Evolutionary conservation across 208 protist genomes (phyloP).

Genomic region (Angomonas ambiguus): DNA sequence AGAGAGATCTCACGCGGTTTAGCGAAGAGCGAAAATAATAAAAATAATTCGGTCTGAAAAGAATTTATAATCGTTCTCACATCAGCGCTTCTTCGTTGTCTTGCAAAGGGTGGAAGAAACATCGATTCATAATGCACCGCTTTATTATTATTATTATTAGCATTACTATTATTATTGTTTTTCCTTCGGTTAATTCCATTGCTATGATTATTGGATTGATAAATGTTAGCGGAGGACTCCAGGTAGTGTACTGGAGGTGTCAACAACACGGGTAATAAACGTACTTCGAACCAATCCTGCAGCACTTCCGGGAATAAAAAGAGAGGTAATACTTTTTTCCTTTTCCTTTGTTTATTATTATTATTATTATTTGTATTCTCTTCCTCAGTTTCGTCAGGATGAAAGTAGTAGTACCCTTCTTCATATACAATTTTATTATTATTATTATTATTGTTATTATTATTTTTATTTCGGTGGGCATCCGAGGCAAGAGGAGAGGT

Average conservation of each 20-base stretch:
- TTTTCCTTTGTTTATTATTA: no score
- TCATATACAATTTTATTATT: background rate
- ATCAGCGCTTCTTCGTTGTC: background rate
- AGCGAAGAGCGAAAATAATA: background rate
- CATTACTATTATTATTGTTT: slow-evolving; percentile 2
- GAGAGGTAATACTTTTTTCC: background rate
- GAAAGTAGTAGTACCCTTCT: background rate
- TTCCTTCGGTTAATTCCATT: slow-evolving; percentile 4
- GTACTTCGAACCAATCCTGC: background rate
- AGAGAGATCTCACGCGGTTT: background rate
- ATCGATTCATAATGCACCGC: background rate
- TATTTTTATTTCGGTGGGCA: slow-evolving; percentile 2
- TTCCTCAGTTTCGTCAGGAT: background rate
- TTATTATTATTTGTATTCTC: no score
- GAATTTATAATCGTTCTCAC: background rate
- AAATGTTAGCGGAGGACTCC: no score
- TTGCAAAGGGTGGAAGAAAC: background rate
- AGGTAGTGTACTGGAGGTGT: background rate
- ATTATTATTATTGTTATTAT: background rate
- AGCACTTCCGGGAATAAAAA: background rate
- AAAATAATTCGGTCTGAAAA: background rate
- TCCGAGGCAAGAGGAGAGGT: no score
- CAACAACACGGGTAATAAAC: background rate
- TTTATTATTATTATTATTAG: slow-evolving; percentile 6
- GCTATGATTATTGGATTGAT: no score